Conservation (phyloP, 805 yeast genomes). For the Hanseniaspora hatyaiensis region DNA sequence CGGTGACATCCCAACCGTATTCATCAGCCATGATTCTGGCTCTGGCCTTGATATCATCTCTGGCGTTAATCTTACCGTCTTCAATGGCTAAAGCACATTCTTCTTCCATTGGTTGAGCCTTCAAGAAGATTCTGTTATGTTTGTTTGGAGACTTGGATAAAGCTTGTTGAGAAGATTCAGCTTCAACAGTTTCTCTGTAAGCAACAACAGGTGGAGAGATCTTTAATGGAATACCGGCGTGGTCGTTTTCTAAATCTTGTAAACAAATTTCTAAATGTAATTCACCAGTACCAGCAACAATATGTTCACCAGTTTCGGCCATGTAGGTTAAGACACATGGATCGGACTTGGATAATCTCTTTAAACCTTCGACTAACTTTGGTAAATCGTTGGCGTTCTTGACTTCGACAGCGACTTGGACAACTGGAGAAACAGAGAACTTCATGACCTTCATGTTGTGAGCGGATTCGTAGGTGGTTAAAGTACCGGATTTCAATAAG, state of each 20-base stretch:
- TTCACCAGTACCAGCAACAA: conserved; percentile 99
- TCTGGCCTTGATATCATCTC: conserved; percentile 97
- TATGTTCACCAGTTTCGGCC: conserved; percentile 95
- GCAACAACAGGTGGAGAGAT: conserved; percentile 96
- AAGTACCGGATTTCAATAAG: conserved; percentile 98
- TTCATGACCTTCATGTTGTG: conserved; percentile 99
- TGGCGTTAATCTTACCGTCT: conserved; percentile 79
- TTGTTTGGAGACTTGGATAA: conserved; percentile 99
- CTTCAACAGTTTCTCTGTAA: conserved; percentile 96
- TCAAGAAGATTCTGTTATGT: conserved; percentile 98
- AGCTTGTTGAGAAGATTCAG: conserved; percentile 89
- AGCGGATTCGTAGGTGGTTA: conserved; percentile 90
- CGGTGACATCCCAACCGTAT: conserved; percentile 98
- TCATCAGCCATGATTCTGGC: conserved; percentile 98
- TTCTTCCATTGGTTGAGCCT: conserved; percentile 93
- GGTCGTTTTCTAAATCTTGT: conserved; percentile 91
- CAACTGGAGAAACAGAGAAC: conserved; percentile 99
- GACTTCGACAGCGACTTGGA: conserved; percentile 98
- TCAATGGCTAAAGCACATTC: conserved; percentile 88
- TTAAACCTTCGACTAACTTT: conserved; percentile 98
- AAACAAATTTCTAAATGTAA: conserved; percentile 97
- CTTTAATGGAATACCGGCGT: conserved; percentile 98
- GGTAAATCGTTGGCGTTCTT: conserved; percentile 99
- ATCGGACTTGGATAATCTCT: conserved; percentile 98
- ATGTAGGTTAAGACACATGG: conserved; percentile 90